Percentiles rank a stretch among this genome's conserved stretches.
Conservation (phyloP, 2,329 filamentous ascomycete species). For the Plectosphaerella plurivora region DNA sequence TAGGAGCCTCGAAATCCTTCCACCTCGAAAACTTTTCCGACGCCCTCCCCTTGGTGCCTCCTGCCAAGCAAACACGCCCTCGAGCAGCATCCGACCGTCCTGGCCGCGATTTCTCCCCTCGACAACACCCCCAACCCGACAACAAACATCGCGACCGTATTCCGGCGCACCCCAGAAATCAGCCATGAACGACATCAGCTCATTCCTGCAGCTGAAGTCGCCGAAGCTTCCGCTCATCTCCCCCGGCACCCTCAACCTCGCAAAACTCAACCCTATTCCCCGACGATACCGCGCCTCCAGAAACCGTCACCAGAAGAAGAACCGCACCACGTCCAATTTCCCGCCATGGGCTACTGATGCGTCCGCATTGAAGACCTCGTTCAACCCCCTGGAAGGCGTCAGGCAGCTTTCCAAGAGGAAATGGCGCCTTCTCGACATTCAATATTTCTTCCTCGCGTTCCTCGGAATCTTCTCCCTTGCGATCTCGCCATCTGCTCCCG, state of each 20-base stretch:
- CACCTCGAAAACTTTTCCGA: neutral
- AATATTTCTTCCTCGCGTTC: constrained; percentile 72
- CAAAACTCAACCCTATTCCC: constrained; percentile 36
- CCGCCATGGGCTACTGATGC: constrained; percentile 52
- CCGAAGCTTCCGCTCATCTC: constrained; percentile 31
- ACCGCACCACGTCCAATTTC: constrained; percentile 1
- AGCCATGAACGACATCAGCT: constrained; percentile 32
- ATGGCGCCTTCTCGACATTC: constrained; percentile 79
- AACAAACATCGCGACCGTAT: neutral
- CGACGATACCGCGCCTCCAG: constrained; percentile 33
- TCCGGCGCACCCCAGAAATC: constrained; percentile 5
- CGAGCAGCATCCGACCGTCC: neutral
- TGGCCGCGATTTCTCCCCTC: neutral
- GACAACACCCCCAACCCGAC: neutral
- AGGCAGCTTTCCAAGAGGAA: constrained; percentile 70
- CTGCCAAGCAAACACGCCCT: neutral
- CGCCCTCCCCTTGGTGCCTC: neutral
- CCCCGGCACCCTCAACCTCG: constrained; percentile 35
- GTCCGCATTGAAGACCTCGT: constrained; percentile 73
- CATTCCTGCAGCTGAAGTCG: constrained; percentile 32
- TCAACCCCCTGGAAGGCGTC: constrained; percentile 74
- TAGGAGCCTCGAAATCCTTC: neutral
- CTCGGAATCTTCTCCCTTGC: constrained; percentile 78
- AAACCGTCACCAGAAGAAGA: constrained; percentile 32
- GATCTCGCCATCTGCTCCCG: constrained; percentile 75